Evolutionary conservation across 345 rosid species (phyloP).

Genomic region (Clausena lansium): DNA sequence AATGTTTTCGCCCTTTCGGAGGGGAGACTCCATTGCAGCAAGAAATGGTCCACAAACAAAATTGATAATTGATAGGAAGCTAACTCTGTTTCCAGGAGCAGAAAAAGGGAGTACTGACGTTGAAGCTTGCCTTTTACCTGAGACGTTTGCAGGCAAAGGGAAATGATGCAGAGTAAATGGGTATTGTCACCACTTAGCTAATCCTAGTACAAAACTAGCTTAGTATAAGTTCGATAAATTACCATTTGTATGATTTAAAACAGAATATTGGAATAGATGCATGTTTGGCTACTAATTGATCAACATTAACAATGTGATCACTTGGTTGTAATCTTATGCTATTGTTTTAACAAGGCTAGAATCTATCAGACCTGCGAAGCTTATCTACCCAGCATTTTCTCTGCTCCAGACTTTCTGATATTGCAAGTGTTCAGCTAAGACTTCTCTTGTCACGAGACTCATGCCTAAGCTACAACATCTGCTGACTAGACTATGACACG

Average conservation of each 20-base stretch:
- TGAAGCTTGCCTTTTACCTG: constrained; percentile 19
- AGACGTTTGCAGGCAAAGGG: constrained; percentile 16
- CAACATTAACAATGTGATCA: neutral
- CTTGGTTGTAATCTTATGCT: neutral
- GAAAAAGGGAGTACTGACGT: constrained; percentile 27
- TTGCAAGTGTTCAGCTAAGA: no score
- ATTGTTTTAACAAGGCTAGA: neutral
- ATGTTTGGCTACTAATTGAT: neutral
- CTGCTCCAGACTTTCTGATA: no score
- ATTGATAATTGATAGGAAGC: neutral
- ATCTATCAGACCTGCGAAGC: no score
- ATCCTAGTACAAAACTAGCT: neutral
- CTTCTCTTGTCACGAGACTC: no score
- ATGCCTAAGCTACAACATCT: no score
- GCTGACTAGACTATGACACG: no score
- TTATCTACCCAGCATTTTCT: no score
- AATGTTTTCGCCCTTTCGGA: constrained; percentile 16
- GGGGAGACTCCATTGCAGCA: constrained; percentile 28
- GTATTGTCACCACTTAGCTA: neutral
- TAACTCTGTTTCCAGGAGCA: neutral
- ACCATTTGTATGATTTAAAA: neutral
- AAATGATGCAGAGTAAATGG: constrained; percentile 30
- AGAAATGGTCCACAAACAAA: constrained; percentile 17
- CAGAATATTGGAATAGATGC: neutral
- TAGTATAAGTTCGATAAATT: no score